phyloP scores from a whole-genome alignment of 805 yeast species.

The Ogataea neopini region DNA sequence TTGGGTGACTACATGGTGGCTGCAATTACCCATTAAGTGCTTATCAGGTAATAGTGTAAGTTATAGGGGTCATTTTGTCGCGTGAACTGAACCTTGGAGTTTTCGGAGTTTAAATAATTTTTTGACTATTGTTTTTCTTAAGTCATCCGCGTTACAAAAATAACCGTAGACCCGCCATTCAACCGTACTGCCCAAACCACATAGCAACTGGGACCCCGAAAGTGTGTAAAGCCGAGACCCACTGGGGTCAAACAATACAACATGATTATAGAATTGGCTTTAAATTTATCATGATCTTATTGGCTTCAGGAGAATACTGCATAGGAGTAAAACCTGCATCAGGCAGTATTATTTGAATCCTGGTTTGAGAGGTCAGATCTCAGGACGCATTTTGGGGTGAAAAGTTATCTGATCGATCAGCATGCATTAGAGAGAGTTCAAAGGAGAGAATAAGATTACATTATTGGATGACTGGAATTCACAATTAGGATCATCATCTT shows the following conservation, averaged over 20 bases:
- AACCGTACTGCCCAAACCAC: no score
- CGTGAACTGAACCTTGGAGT: not conserved
- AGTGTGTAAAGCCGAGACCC: not conserved
- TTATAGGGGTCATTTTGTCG: no score
- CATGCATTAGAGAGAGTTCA: not conserved
- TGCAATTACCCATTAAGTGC: no score
- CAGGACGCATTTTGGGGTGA: not conserved
- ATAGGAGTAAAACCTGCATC: not conserved
- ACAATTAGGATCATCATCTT: not conserved
- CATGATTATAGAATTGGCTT: not conserved
- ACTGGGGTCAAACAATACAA: not conserved
- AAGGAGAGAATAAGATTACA: not conserved
- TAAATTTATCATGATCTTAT: not conserved
- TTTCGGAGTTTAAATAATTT: not conserved
- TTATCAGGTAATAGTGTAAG: no score
- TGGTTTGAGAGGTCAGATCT: not conserved
- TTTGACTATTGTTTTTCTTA: no score
- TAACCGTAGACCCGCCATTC: no score
- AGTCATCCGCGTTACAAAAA: not conserved
- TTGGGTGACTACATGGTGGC: not conserved
- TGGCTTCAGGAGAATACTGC: not conserved
- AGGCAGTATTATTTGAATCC: not conserved
- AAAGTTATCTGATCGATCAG: conserved; percentile 8
- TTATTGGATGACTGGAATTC: not conserved
- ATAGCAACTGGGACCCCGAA: no score